Conservation (phyloP, 371 early-diverging fungal species). For the Coemansia sp. region DNA sequence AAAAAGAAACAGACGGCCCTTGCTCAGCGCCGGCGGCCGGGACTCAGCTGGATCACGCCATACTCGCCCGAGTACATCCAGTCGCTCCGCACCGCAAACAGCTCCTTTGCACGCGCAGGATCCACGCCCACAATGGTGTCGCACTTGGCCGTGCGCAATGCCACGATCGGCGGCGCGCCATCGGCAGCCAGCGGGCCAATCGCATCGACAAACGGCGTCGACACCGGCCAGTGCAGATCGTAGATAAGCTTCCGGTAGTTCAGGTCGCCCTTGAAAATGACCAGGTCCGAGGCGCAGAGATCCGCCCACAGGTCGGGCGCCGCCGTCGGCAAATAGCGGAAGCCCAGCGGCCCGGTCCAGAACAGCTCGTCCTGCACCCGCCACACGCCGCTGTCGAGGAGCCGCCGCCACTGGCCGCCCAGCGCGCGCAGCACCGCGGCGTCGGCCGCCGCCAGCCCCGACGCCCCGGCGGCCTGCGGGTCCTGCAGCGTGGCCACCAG, state of each 20-base stretch:
- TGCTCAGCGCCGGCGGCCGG: constrained; percentile 34
- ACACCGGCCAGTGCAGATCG: constrained; percentile 81
- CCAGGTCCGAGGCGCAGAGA: constrained; percentile 57
- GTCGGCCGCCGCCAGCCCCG: constrained; percentile 47
- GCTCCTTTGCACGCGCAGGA: constrained; percentile 59
- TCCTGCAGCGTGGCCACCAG: constrained; percentile 52
- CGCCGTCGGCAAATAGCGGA: constrained; percentile 66
- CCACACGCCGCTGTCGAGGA: constrained; percentile 63
- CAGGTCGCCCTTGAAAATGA: constrained; percentile 94
- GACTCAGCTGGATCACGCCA: constrained; percentile 63
- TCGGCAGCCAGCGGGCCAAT: constrained; percentile 65
- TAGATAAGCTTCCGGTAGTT: constrained; percentile 93
- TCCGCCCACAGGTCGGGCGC: constrained; percentile 65
- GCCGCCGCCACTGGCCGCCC: constrained; percentile 67
- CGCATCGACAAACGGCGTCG: constrained; percentile 77
- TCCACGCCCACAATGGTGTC: constrained; percentile 83
- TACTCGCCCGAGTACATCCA: constrained; percentile 73
- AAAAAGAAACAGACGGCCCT: too few species aligned
- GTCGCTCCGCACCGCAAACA: constrained; percentile 51
- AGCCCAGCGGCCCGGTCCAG: constrained; percentile 83
- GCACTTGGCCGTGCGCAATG: constrained; percentile 85
- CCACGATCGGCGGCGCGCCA: constrained; percentile 61
- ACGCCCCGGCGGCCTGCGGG: constrained; percentile 54
- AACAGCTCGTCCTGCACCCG: constrained; percentile 68
- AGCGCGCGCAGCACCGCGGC: constrained; percentile 55